Base-by-base conservation (phyloP, 345 rosid species). In the Euclidium syriacum region DNA sequence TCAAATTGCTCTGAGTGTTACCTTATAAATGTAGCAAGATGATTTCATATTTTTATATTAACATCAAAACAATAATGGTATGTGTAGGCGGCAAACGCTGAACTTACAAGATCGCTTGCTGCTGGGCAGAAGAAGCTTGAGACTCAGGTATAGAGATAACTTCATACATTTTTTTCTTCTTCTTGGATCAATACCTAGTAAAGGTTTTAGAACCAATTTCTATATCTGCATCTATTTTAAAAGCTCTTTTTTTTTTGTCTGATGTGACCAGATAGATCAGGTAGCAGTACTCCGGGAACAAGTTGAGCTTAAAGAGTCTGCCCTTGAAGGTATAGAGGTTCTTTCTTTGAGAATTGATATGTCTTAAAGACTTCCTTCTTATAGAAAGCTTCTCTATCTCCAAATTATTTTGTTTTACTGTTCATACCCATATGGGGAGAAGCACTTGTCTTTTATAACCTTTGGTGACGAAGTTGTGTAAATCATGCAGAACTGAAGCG, bases 91-190 rank as follows among this genome's bases (percentile, higher is more conserved):
- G 72, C 83, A 67, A 89, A 89, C 72, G 88, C 90, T 71, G 94
- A 89, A 64, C 97, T 92, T 71, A 88, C 97, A 32, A 85, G 82
- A 73, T 82, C 87, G 55, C 75, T 89, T 71, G 97, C 96, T 56
- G 63, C 83, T 23, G 75, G 81, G 49, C 99, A 84, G 78, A 87
- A 88, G 85, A 84, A 83, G 73, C 88, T 89, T 56, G 87, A 87
- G 77, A 57, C 78, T 51, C 86, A 92, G 98, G 98, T 92, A 86
- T 62, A 64, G n/a, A 56, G 46, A 48, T 19, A 32, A 58, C 73
- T 44, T 66, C 10, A 58, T 73, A 16, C 7, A 48, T 58, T 54
- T 7, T 57, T 30, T 40, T n/a, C n/a, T 36, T 48, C 33, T 27
- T 25, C 42, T 62, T 70, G 20, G 14, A 39, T 30, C 23, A 52